Conservation (phyloP, 306 rosid species). For the Casuarina cunninghamiana region DNA sequence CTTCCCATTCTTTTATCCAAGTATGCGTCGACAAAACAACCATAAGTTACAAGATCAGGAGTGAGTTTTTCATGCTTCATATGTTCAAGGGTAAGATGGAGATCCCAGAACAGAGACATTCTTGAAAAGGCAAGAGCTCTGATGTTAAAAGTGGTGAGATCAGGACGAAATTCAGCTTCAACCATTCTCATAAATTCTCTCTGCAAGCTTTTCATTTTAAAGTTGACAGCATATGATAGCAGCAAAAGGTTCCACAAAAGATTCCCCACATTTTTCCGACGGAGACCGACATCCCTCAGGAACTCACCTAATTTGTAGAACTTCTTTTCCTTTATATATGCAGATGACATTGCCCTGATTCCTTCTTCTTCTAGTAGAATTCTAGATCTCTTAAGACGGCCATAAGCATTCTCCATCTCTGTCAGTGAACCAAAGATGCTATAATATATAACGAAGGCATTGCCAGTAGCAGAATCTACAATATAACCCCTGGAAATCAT, state of each 20-base stretch:
- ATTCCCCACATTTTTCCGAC: conserved; percentile 72
- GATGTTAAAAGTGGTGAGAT: conserved; percentile 79
- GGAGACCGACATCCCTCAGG: conserved; percentile 72
- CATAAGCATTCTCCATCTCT: conserved; percentile 74
- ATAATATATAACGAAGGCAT: conserved; percentile 53
- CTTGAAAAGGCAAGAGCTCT: conserved; percentile 89
- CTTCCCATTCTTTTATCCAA: conserved; percentile 69
- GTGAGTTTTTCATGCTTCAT: conserved; percentile 59
- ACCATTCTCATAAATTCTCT: conserved; percentile 78
- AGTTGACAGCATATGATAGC: conserved; percentile 82
- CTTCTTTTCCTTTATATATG: conserved; percentile 54
- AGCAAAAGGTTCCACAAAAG: conserved; percentile 83
- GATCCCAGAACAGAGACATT: conserved; percentile 91
- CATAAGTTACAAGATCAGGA: conserved; percentile 88
- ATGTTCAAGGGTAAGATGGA: conserved; percentile 89
- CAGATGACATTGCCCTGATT: conserved; percentile 65
- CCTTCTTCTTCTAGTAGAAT: conserved; percentile 59
- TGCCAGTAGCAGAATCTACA: conserved; percentile 52
- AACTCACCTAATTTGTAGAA: conserved; percentile 72
- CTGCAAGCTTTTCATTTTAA: conserved; percentile 91
- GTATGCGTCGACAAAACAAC: conserved; percentile 87
- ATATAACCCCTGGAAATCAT: conserved; percentile 61
- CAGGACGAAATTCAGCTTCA: conserved; percentile 70
- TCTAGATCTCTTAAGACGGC: conserved; percentile 62
- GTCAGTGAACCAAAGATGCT: conserved; percentile 65